These are phyloP conservation scores for Phytophthora constricta DNA, from an alignment of 352 stramenopile genomes.

Conservation along the genomic window DNA sequence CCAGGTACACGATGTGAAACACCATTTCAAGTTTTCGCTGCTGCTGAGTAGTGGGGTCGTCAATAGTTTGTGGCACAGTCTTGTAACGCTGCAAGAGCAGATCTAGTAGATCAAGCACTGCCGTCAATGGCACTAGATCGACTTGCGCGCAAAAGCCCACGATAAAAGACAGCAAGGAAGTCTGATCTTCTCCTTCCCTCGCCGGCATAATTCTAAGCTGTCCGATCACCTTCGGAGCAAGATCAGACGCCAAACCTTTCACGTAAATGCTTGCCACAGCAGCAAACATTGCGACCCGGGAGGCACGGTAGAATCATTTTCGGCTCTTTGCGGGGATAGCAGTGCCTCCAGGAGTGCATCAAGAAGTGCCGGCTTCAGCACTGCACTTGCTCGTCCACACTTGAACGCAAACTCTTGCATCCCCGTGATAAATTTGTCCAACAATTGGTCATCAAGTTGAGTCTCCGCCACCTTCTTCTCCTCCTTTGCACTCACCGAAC, in stretches of 20 bases:
- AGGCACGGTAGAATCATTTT: neutral
- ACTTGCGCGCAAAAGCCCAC: slow-evolving; percentile 53
- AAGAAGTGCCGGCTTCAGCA: slow-evolving; percentile 38
- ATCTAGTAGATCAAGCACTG: slow-evolving; percentile 37
- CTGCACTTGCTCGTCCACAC: slow-evolving; percentile 39
- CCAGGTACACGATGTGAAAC: slow-evolving; percentile 53
- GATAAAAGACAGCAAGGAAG: slow-evolving; percentile 32
- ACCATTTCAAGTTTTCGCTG: slow-evolving; percentile 21
- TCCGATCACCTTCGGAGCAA: slow-evolving; percentile 31
- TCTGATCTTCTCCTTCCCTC: neutral
- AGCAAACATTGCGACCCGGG: slow-evolving; percentile 42
- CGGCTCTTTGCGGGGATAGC: neutral
- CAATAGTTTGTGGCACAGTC: neutral
- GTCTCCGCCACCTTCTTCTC: slow-evolving; percentile 6
- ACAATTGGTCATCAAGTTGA: slow-evolving; percentile 59
- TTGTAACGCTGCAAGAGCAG: slow-evolving; percentile 39
- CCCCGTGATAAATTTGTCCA: slow-evolving; percentile 65
- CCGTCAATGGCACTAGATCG: slow-evolving; percentile 39
- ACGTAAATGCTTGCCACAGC: slow-evolving; percentile 47
- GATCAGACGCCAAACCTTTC: slow-evolving; percentile 44
- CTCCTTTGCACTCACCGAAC: neutral
- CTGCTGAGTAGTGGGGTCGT: neutral
- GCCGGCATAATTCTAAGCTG: neutral
- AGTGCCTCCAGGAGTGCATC: slow-evolving; percentile 22
- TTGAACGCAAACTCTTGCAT: slow-evolving; percentile 66